These are phyloP conservation scores for Gnomoniopsis smithogilvyi DNA, from an alignment of 2,329 filamentous ascomycete genomes.

Conservation along the genomic window DNA sequence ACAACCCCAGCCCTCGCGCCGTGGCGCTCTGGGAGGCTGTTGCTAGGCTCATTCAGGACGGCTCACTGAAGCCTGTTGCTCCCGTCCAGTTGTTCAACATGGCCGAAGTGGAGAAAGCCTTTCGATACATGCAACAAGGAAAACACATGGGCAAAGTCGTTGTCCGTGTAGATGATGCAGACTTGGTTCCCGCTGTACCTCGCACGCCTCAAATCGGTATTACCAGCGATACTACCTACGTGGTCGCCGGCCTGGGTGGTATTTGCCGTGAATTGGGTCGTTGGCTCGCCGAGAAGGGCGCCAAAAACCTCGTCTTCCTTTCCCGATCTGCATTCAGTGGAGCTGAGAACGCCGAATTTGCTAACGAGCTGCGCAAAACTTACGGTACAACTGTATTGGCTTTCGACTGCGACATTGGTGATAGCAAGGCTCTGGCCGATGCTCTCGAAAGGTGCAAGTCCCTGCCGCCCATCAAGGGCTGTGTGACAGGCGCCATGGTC, in stretches of 20 bases:
- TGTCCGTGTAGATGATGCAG: neutral
- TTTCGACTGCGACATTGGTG: conserved; percentile 27
- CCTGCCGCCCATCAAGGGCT: conserved; percentile 31
- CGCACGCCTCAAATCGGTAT: neutral
- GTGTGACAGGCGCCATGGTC: conserved; percentile 42
- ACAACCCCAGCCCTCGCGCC: conserved; percentile 5
- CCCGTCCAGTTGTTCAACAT: neutral
- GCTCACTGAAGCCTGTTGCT: neutral
- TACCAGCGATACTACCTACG: conserved; percentile 25
- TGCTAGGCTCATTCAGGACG: conserved; percentile 7
- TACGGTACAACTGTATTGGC: conserved; percentile 23
- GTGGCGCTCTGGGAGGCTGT: conserved; percentile 7
- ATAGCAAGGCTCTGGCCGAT: conserved; percentile 18
- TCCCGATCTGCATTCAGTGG: conserved; percentile 24
- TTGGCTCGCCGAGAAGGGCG: conserved; percentile 29
- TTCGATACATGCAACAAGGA: conserved; percentile 3
- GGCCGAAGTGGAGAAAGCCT: neutral
- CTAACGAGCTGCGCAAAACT: conserved; percentile 21
- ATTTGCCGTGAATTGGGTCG: conserved; percentile 22
- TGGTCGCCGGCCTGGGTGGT: conserved; percentile 33
- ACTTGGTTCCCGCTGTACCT: conserved; percentile 2
- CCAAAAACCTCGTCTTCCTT: conserved; percentile 27
- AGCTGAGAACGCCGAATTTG: conserved; percentile 18
- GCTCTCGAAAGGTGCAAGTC: conserved; percentile 1
- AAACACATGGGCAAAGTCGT: conserved; percentile 13